Evolutionary conservation across 2,329 filamentous ascomycete genomes (phyloP), one percentile per base, ranked within the genome.

Genomic region (Akanthomyces dipterigenus): DNA sequence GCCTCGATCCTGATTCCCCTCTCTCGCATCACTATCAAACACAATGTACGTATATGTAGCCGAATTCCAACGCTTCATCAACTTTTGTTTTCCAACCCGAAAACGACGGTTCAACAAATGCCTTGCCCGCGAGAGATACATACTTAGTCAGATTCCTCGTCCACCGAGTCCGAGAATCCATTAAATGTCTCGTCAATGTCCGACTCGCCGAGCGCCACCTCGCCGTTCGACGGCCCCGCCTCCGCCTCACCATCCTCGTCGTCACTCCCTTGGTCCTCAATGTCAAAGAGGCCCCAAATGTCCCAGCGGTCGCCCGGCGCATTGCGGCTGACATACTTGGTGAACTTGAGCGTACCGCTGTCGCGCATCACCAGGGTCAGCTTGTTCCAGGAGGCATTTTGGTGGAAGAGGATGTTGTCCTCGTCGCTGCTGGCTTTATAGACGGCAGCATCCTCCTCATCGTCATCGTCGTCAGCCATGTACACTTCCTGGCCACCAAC

Each of bases 221-320:
- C 71, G 1, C 69, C 71, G 16, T 36, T 60, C 24, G 56, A 42
- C 57, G 58, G 58, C 3, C 40, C 57, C 5, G 48, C 57, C 1
- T 70, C 72, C 57, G 66, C 42, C 1, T 57, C 38, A 2, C 72
- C 75, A 1, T 68, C 71, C 1, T 74, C 76, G 0, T 75, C 70
- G 0, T 75, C 76, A 0, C 75, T 78, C 1, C 82, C 81, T 42
- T 78, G 72, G 62, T 85, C 82, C 64, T 82, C 82, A 36, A 96
- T 88, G 26, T 88, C 90, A 72, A 90, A 91, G 38, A 86, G 86
- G 0, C 87, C 95, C 51, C 86, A 88, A 55, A 98, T 81, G 76
- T 99, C 95, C 91, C 93, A 98, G 48, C 95, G 82, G 75, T 98
- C 95, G 1, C 95, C 95, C 70, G 85, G 85, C 8, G 95, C 95